phyloP scores from a whole-genome alignment of 208 protist genomes.

The Acanthamoeba healyi region DNA sequence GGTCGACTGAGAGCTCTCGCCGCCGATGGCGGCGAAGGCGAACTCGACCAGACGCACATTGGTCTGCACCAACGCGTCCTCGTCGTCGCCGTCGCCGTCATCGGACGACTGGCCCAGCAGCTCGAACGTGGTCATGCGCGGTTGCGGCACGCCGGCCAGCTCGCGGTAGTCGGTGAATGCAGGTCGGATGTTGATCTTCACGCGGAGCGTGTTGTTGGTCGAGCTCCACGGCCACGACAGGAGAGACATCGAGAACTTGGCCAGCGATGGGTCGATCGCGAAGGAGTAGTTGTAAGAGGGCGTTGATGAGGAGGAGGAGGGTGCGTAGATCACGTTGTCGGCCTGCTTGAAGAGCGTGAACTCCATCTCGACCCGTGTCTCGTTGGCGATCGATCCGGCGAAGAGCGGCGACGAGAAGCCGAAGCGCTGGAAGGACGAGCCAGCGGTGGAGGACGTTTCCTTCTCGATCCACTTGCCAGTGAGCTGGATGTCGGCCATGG shows the following conservation, averaged over 20 bases:
- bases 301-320: not conserved
- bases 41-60: not conserved
- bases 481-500: conserved; percentile 43
- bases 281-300: not conserved
- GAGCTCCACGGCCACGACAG: not conserved
- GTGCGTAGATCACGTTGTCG: not conserved
- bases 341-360: not conserved
- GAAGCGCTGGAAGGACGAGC: not conserved
- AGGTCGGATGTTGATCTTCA: not conserved
- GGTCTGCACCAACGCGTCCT: conserved; percentile 13
- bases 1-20: not conserved
- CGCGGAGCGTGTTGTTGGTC: not conserved
- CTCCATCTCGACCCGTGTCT: not conserved
- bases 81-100: too few relatives aligned
- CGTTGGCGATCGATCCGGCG: not conserved
- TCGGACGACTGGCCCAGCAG: not conserved
- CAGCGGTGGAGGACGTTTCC: not conserved
- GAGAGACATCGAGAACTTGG: not conserved
- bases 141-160: not conserved
- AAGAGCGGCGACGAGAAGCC: not conserved
- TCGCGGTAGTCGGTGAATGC: not conserved
- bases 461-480: not conserved
- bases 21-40: not conserved
- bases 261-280: conserved; percentile 25
- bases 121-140: conserved; percentile 24